Percentiles rank a stretch among this genome's conserved stretches.
Conservation (phyloP, 768 basidiomycete genomes). For the Agaricus subrufescens region DNA sequence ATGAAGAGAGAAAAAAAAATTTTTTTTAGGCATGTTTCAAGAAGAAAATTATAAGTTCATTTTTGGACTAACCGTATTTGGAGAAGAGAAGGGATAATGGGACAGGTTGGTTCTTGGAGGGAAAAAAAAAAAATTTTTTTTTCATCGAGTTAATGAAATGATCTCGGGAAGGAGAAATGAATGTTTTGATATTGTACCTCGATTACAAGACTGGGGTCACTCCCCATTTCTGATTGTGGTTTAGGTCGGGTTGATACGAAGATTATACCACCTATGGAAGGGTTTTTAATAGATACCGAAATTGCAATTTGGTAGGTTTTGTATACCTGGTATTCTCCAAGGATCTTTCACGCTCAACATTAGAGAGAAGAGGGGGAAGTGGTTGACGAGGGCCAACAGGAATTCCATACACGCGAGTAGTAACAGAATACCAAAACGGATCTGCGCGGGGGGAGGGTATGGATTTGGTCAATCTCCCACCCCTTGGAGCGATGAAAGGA, state of each 20-base stretch:
- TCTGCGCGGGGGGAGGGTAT: constrained; percentile 7
- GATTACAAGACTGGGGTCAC: constrained; percentile 21
- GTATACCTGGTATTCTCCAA: constrained; percentile 70
- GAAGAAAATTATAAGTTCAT: not conserved
- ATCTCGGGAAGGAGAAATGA: too few relatives aligned
- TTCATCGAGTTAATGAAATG: too few relatives aligned
- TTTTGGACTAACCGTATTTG: constrained; percentile 46
- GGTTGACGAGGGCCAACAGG: constrained; percentile 76
- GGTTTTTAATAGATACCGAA: too few relatives aligned
- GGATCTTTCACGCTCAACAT: constrained; percentile 84
- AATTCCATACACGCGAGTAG: constrained; percentile 62
- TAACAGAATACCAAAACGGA: constrained; percentile 40
- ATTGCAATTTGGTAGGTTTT: not conserved
- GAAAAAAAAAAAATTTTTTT: too few relatives aligned
- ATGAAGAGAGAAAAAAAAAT: too few relatives aligned
- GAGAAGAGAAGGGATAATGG: constrained; percentile 48
- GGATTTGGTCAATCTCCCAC: constrained; percentile 29
- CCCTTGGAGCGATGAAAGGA: constrained; percentile 25
- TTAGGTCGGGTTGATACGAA: constrained; percentile 6
- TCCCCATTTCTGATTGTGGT: constrained; percentile 6
- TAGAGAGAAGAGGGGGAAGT: constrained; percentile 88
- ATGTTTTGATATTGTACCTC: constrained; percentile 20
- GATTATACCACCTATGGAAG: constrained; percentile 22
- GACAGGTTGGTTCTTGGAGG: constrained; percentile 20
- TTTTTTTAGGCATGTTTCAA: too few relatives aligned